Conservation (phyloP, 225 moss, liverwort and hornwort species). For the Climacium dendroides region DNA sequence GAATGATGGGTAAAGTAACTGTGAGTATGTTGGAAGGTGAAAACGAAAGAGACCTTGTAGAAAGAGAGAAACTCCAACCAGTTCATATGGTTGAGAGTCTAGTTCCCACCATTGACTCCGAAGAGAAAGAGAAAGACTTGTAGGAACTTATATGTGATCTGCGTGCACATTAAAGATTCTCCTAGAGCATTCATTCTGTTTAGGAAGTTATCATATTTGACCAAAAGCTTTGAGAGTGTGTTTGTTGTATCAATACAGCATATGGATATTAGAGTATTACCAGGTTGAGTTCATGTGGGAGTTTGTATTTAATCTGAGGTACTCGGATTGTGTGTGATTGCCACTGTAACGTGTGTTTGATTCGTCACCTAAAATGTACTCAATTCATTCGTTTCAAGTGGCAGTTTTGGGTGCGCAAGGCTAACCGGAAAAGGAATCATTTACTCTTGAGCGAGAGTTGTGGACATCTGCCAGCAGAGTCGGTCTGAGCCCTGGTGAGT, state of each 20-base stretch:
- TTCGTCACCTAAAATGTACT: too few species aligned
- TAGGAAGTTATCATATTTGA: neutral
- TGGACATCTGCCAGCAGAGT: neutral
- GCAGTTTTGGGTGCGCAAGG: neutral
- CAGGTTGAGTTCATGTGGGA: neutral
- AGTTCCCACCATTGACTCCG: neutral
- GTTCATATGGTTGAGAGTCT: neutral
- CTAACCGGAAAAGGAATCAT: accelerated
- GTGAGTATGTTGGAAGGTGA: neutral
- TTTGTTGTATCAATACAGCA: neutral
- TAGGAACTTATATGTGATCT: neutral
- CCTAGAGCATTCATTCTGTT: too few species aligned
- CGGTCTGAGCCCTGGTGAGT: accelerated
- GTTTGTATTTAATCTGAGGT: neutral
- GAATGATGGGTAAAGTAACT: neutral
- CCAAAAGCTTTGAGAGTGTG: neutral
- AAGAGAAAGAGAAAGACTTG: neutral
- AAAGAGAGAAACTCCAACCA: neutral
- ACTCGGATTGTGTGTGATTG: neutral
- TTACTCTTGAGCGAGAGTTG: accelerated
- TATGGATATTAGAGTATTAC: neutral
- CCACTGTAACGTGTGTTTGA: neutral
- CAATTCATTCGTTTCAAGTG: too few species aligned
- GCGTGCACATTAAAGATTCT: neutral
- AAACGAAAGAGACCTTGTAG: neutral